phyloP scores from a whole-genome alignment of 139 green algal genomes.

The Tetradesmus lagerheimii region DNA sequence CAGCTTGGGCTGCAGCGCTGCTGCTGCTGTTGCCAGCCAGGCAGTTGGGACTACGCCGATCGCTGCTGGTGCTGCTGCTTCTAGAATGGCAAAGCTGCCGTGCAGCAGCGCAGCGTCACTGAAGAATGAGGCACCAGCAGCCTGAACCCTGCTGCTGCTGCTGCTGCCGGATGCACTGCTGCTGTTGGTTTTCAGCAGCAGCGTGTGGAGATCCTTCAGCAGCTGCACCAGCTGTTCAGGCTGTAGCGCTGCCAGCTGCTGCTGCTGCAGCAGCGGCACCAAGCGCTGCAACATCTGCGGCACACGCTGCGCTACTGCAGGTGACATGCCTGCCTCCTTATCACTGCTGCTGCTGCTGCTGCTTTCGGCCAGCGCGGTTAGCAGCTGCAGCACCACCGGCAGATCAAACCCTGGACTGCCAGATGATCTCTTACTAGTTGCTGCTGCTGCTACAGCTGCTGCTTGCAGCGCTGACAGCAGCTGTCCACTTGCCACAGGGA shows the following conservation, averaged over 20 bases:
- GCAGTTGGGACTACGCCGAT: neutral
- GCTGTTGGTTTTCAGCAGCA: neutral
- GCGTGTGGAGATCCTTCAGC: conserved; percentile 19
- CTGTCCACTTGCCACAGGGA: neutral
- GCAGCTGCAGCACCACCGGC: conserved; percentile 24
- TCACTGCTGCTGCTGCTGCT: neutral
- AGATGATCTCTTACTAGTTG: neutral
- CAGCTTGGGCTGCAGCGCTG: conserved; percentile 28
- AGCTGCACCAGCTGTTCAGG: conserved; percentile 35
- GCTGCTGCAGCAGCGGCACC: conserved; percentile 9
- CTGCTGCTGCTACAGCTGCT: neutral
- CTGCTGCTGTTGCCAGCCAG: conserved; percentile 6
- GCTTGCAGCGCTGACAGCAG: neutral
- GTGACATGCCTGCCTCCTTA: neutral
- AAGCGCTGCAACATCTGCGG: conserved; percentile 5
- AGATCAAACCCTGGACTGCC: neutral
- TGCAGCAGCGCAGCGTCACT: neutral
- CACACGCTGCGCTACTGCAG: conserved; percentile 9
- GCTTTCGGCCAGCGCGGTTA: neutral
- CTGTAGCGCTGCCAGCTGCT: neutral
- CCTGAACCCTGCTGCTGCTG: neutral
- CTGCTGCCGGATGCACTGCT: neutral
- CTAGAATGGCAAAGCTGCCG: neutral
- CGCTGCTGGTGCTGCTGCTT: conserved; percentile 6
- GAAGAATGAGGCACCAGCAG: neutral